These are phyloP conservation scores for Populus ilicifolia DNA, from an alignment of 345 rosid genomes.

Conservation along the genomic window DNA sequence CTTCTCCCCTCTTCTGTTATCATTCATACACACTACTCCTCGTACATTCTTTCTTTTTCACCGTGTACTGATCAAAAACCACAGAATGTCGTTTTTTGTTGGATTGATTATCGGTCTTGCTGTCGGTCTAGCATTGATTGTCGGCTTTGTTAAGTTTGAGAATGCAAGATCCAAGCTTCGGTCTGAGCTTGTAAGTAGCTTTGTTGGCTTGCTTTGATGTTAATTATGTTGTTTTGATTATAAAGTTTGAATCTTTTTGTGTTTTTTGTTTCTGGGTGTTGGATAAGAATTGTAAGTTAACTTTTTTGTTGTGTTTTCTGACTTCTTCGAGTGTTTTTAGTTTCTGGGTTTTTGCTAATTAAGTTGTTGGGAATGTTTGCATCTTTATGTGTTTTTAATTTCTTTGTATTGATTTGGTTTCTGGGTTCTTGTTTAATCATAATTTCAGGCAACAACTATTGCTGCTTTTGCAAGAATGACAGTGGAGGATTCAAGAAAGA, in stretches of 20 bases:
- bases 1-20: neutral
- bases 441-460: slow-evolving; percentile 63
- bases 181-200: slow-evolving; percentile 61
- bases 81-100: slow-evolving; percentile 43
- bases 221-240: neutral
- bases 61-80: neutral
- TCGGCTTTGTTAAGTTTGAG: slow-evolving; percentile 75
- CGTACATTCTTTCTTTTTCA: neutral
- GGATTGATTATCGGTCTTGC: slow-evolving; percentile 67
- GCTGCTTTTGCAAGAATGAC: slow-evolving; percentile 98
- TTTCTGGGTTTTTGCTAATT: neutral
- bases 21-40: neutral
- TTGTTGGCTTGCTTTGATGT: too few species aligned
- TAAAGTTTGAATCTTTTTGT: neutral
- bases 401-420: neutral
- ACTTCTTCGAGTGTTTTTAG: neutral
- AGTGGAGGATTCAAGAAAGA: slow-evolving; percentile 84
- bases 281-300: neutral
- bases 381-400: neutral
- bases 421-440: slow-evolving; percentile 4
- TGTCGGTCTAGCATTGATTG: slow-evolving; percentile 61
- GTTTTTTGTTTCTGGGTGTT: neutral
- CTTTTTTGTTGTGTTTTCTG: neutral
- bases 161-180: slow-evolving; percentile 84
- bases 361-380: neutral